These are phyloP conservation scores for Aspergillus sp. DNA, from an alignment of 2,329 filamentous ascomycete species.

Conservation along the genomic window DNA sequence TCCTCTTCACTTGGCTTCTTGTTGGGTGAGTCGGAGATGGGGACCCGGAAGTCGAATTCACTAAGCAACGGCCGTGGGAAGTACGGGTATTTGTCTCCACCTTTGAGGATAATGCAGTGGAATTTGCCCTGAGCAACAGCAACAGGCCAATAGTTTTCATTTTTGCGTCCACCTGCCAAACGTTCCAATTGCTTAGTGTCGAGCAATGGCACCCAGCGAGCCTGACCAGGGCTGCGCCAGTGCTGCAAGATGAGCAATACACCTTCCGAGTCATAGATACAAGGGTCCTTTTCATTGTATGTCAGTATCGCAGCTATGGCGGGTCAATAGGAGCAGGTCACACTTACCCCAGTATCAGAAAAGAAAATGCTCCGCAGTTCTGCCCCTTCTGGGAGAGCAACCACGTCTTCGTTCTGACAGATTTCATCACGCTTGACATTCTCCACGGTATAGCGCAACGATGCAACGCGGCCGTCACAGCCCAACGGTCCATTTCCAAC, in stretches of 20 bases:
- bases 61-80: constrained; percentile 83
- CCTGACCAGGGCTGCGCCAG: constrained; percentile 79
- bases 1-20: constrained; percentile 29
- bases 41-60: constrained; percentile 87
- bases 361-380: constrained; percentile 81
- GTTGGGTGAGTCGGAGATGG: constrained; percentile 53
- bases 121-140: constrained; percentile 87
- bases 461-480: constrained; percentile 61
- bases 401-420: constrained; percentile 88
- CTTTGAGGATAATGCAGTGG: constrained; percentile 98
- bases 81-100: constrained; percentile 84
- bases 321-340: neutral
- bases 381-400: constrained; percentile 68
- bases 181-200: constrained; percentile 80
- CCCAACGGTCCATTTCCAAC: constrained; percentile 85
- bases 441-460: constrained; percentile 82
- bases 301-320: neutral
- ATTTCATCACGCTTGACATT: constrained; percentile 89
- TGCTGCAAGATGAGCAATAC: constrained; percentile 80
- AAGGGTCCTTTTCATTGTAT: constrained; percentile 60
- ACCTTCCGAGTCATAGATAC: constrained; percentile 89
- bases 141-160: constrained; percentile 89
- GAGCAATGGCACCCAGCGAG: constrained; percentile 83
- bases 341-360: constrained; percentile 71
- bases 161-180: constrained; percentile 73